Percentiles rank a stretch among this genome's conserved stretches.
These are phyloP conservation scores for Cicer pinnatifidum DNA, from an alignment of 306 rosid species.

Conservation along the genomic window DNA sequence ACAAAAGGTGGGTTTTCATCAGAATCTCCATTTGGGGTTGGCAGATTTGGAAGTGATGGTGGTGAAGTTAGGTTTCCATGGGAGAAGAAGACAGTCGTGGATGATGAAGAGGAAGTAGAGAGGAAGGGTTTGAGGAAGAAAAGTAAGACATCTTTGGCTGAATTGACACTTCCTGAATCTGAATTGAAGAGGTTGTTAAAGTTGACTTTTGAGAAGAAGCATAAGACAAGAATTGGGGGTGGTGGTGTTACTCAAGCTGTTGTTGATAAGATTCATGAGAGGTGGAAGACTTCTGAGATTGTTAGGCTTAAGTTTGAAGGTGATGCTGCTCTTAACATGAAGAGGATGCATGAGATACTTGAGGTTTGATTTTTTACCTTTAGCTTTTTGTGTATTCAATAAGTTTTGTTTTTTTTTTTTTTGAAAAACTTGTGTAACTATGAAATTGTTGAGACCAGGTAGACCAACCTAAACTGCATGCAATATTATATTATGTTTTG, in stretches of 20 bases:
- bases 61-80: slow-evolving; percentile 84
- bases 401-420: slow-evolving; percentile 9
- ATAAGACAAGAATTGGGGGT: slow-evolving; percentile 87
- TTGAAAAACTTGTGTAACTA: slow-evolving; percentile 11
- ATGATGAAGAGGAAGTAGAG: slow-evolving; percentile 49
- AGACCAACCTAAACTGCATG: slow-evolving; percentile 2
- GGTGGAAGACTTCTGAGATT: slow-evolving; percentile 82
- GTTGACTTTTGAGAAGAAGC: slow-evolving; percentile 89
- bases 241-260: slow-evolving; percentile 84
- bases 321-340: slow-evolving; percentile 93
- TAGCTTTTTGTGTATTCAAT: slow-evolving; percentile 25
- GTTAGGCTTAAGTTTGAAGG: slow-evolving; percentile 92
- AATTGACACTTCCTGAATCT: slow-evolving; percentile 88
- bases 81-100: slow-evolving; percentile 77
- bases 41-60: slow-evolving; percentile 68
- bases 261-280: slow-evolving; percentile 88
- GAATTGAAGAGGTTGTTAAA: slow-evolving; percentile 81
- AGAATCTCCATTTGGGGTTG: slow-evolving; percentile 71
- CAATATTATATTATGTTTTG: neutral
- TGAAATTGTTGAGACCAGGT: slow-evolving; percentile 19
- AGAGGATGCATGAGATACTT: slow-evolving; percentile 88
- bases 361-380: slow-evolving; percentile 70
- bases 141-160: slow-evolving; percentile 73
- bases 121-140: slow-evolving; percentile 49
- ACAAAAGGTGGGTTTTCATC: slow-evolving; percentile 74